Base-by-base conservation (phyloP, 164 flowering plant species). In the Taxillus chinensis region DNA sequence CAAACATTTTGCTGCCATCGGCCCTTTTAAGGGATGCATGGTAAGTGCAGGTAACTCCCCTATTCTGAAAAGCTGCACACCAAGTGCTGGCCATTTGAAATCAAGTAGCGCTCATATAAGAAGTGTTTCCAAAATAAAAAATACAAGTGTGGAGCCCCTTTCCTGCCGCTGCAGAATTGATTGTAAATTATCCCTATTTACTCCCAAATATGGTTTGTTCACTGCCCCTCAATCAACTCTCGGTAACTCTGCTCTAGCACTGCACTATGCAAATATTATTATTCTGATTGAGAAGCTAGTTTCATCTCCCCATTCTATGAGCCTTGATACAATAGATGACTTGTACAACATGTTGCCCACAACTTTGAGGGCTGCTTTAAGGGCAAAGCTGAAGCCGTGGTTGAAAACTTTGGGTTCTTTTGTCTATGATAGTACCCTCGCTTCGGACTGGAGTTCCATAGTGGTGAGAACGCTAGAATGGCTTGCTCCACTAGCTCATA, bases 401-500 rank as follows among this genome's bases (percentile, higher is more conserved):
- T 45, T 69, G 5, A 79, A 62, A 65, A 56, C 59, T 58, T 54
- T 62, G 67, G 68, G 68, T 59, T 72, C 79, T 48, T 67, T 65
- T 8, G 64, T 60, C 12, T 78, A 70, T 58, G 76, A 83, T 69
- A 60, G 79, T 66, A 74, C 68, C 55, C 73, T 83, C 61, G 83
- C 83, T 48, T 66, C 66, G 8, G 77, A 83, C 37, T 86, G 88
- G 91, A 78, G 68, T 62, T 38, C 45, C 12, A 78, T 72, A n/a
- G 16, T 82, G 27, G 27, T 52, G 10, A 73, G 66, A 41, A 83
- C 79, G 58, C 50, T 82, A 64, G 84, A 78, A 49, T 83, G 87
- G 90, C 57, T 85, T 60, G 70, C 79, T 55, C 86, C 87, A 10
- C 76, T 83, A 50, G 91, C 91, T 60, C 86, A 79, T 68, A 77